Conservation (phyloP, 441 rosid species). For the Biscutella laevigata region DNA sequence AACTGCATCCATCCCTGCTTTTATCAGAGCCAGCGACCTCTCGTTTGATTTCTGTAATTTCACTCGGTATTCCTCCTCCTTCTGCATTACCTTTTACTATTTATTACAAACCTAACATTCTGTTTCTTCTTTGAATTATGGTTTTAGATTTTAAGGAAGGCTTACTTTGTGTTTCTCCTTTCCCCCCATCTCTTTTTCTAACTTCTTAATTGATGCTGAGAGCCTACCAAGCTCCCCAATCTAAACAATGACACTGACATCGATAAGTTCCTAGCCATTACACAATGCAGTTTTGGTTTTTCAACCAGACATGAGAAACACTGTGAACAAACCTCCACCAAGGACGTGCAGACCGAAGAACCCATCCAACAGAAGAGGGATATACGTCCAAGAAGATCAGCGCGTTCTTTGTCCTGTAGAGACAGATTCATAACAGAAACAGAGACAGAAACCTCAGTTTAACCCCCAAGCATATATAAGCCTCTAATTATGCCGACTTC, state of each 20-base stretch:
- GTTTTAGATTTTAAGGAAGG: not conserved
- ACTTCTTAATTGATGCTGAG: conserved; percentile 59
- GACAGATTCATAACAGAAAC: not conserved
- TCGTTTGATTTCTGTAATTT: conserved; percentile 71
- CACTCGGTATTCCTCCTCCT: conserved; percentile 54
- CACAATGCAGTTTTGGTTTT: not conserved
- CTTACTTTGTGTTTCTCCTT: conserved; percentile 44
- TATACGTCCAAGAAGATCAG: conserved; percentile 71
- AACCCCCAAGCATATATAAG: not conserved
- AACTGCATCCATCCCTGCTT: conserved; percentile 71
- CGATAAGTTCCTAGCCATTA: not conserved
- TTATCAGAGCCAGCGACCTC: conserved; percentile 69
- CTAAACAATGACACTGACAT: conserved; percentile 28
- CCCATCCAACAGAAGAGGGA: conserved; percentile 94
- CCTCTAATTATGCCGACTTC: not conserved
- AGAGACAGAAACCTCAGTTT: not conserved
- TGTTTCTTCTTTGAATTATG: not conserved
- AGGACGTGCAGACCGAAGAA: conserved; percentile 61
- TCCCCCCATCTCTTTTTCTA: conserved; percentile 62
- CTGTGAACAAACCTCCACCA: conserved; percentile 64
- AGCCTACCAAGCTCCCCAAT: conserved; percentile 83
- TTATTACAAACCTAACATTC: no score
- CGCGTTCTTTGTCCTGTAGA: conserved; percentile 69
- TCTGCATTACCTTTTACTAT: conserved; percentile 21
- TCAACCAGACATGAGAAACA: not conserved